These are phyloP conservation scores for Hippophae rhamnoides DNA, from an alignment of 306 rosid species.

Conservation along the genomic window DNA sequence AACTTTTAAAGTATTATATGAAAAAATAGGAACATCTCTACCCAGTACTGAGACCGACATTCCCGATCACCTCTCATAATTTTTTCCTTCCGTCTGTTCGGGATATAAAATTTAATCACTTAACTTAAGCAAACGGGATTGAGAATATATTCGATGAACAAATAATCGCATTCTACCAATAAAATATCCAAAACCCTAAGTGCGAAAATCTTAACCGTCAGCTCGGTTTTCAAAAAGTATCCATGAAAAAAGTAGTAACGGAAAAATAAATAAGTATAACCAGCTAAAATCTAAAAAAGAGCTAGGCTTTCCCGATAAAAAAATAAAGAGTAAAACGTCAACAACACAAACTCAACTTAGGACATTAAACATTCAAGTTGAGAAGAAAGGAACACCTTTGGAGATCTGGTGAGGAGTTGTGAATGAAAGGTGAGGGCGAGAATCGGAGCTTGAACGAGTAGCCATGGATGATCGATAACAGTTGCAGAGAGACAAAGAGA, in stretches of 20 bases:
- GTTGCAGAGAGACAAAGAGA: slow-evolving; percentile 23
- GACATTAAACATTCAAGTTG: neutral
- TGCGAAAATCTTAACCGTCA: slow-evolving; percentile 6
- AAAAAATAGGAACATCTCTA: neutral
- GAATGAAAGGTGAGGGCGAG: slow-evolving; percentile 53
- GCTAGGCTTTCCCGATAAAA: no score
- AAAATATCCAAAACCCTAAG: slow-evolving; percentile 30
- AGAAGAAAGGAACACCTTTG: slow-evolving; percentile 43
- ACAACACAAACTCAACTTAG: slow-evolving; percentile 4
- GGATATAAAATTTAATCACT: neutral
- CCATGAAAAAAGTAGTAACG: neutral
- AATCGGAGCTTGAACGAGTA: slow-evolving; percentile 40
- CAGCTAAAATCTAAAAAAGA: neutral
- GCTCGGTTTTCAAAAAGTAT: neutral
- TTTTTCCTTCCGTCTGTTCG: neutral
- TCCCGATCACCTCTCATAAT: neutral
- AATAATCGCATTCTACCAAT: neutral
- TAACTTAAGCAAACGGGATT: no score
- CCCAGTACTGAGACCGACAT: neutral
- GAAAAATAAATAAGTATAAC: neutral
- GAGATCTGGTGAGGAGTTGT: slow-evolving; percentile 65
- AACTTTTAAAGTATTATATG: no score
- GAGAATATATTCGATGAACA: neutral
- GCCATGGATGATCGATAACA: slow-evolving; percentile 70
- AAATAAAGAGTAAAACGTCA: neutral